Conservation (phyloP, 2,329 filamentous ascomycete species). For the Trichoderma asperellum region DNA sequence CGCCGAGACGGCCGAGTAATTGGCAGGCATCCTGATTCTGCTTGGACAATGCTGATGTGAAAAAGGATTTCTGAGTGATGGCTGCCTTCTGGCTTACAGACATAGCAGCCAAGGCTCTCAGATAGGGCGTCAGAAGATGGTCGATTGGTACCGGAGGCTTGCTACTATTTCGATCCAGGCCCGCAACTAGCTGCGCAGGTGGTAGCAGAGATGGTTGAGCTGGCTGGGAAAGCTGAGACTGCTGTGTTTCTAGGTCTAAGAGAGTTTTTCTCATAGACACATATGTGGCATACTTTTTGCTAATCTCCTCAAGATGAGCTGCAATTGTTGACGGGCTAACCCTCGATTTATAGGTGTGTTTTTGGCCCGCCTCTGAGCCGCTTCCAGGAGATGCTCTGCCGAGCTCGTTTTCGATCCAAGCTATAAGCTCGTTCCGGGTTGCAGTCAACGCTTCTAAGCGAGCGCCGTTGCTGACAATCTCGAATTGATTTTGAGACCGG, state of each 20-base stretch:
- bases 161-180: constrained; percentile 29
- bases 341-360: background rate
- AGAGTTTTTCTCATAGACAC: constrained; percentile 54
- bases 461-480: constrained; percentile 43
- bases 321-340: constrained; percentile 20
- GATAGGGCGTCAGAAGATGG: constrained; percentile 59
- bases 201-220: constrained; percentile 38
- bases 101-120: constrained; percentile 56
- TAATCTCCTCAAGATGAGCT: constrained; percentile 51
- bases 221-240: constrained; percentile 37
- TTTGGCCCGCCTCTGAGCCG: constrained; percentile 32
- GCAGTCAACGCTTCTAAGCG: constrained; percentile 58
- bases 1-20: constrained; percentile 57
- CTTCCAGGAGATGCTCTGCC: constrained; percentile 52
- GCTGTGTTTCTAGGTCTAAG: constrained; percentile 46
- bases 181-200: constrained; percentile 30
- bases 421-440: constrained; percentile 63
- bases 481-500: constrained; percentile 43
- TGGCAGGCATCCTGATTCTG: constrained; percentile 57
- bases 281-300: constrained; percentile 59
- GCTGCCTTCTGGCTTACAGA: constrained; percentile 60
- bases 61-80: constrained; percentile 62
- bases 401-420: constrained; percentile 67
- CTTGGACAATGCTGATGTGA: constrained; percentile 54
- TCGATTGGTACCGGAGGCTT: constrained; percentile 35